These are phyloP conservation scores for Xerocomus brunneocitrinus DNA, from an alignment of 768 basidiomycete genomes.

Conservation along the genomic window DNA sequence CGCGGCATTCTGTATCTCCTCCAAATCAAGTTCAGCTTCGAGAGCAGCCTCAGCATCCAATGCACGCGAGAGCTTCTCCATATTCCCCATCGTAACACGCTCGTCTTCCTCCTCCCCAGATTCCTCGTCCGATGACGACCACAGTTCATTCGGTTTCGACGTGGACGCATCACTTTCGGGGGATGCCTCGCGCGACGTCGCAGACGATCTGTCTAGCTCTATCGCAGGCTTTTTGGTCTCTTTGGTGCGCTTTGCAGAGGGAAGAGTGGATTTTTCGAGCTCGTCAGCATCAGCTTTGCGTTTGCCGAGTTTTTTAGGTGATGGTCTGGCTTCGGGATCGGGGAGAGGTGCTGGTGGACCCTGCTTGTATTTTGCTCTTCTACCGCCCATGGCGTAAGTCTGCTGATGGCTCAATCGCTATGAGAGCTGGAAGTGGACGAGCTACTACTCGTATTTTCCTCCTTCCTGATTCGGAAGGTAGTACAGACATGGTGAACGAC, in stretches of 20 bases:
- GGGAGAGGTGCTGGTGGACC: conserved; percentile 56
- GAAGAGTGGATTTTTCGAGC: conserved; percentile 22
- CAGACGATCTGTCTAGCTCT: conserved; percentile 22
- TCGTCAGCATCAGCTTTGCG: conserved; percentile 57
- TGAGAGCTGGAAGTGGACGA: not conserved
- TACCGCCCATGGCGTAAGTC: conserved; percentile 68
- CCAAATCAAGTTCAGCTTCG: conserved; percentile 65
- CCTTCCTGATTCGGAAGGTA: conserved; percentile 23
- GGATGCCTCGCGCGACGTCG: conserved; percentile 42
- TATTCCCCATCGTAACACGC: conserved; percentile 70
- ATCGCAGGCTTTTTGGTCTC: conserved; percentile 22
- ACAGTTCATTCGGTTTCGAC: conserved; percentile 17
- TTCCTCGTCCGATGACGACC: conserved; percentile 40
- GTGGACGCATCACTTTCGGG: conserved; percentile 30
- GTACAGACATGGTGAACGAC: not conserved
- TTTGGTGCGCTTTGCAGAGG: conserved; percentile 36
- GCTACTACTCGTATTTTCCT: conserved; percentile 16
- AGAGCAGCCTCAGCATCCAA: conserved; percentile 62
- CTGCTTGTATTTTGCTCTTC: conserved; percentile 84
- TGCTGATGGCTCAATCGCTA: not conserved
- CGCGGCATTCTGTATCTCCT: conserved; percentile 59
- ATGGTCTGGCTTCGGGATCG: conserved; percentile 33
- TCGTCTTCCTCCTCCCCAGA: conserved; percentile 49
- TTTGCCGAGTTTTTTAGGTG: conserved; percentile 63
- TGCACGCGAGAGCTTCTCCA: conserved; percentile 76